A percentile compares a stretch with the other conserved stretches of the same genome.
Evolutionary conservation across 106 monocot species (phyloP).

Genomic region (Acorus gramineus): DNA sequence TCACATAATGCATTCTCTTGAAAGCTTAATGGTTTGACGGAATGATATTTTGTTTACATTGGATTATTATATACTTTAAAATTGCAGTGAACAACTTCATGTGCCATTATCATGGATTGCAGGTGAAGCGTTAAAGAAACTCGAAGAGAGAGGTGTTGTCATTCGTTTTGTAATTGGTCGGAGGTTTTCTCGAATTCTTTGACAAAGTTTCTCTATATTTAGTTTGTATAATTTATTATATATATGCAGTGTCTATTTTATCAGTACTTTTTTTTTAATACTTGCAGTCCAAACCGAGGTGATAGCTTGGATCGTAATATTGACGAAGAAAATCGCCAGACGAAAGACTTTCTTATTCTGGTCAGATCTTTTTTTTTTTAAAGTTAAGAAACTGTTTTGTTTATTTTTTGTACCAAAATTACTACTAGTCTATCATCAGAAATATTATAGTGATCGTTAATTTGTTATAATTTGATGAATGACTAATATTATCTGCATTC

Average conservation of each 20-base stretch:
- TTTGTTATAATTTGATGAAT: background rate
- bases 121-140: conserved; percentile 88
- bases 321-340: conserved; percentile 75
- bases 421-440: background rate
- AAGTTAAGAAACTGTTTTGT: background rate
- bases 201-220: background rate
- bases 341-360: conserved; percentile 90
- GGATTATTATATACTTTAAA: no score
- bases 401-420: background rate
- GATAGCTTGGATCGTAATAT: conserved; percentile 95
- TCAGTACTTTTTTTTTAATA: background rate
- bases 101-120: conserved; percentile 6
- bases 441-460: no score
- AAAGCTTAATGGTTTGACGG: no score
- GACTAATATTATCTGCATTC: background rate
- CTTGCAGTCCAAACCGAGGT: conserved; percentile 83
- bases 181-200: conserved; percentile 41
- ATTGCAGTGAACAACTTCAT: background rate
- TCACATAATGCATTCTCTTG: no score
- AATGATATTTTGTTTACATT: no score
- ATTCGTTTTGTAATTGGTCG: conserved; percentile 98
- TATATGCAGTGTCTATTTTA: background rate
- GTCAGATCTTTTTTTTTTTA: conserved; percentile 36
- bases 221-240: background rate
- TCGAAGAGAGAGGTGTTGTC: conserved; percentile 77